Base-by-base conservation (phyloP, 129 eudicot genomes). In the Ambrosia trifida region DNA sequence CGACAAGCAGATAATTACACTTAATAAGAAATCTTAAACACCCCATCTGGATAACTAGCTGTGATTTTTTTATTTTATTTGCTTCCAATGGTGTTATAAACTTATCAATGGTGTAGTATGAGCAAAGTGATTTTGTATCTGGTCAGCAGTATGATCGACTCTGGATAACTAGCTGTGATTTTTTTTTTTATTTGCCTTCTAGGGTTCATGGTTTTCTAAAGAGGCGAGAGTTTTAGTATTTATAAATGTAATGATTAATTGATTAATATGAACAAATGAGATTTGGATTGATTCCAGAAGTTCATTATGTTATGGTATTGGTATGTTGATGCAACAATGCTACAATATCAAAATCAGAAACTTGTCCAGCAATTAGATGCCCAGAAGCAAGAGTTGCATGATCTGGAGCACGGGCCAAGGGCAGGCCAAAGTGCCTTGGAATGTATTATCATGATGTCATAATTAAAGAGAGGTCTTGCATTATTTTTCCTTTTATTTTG, bases 251-350 rank as follows among this genome's bases (percentile, higher is more conserved):
- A n/a, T n/a, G n/a, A n/a, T n/a, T n/a, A n/a, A n/a, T n/a, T n/a
- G n/a, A 11, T 56, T 56, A n/a, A 20, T 9, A 28, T 31, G 63
- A 69, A 52, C 32, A 17, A 54, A 35, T 13, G 11, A 38, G 28
- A 20, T 36, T 19, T 19, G 38, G 75, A 38, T 70, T 18, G 11
- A 59, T 57, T 57, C 45, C 19, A 33, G 40, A 60, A 59, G 63
- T 24, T 62, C 24, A n/a, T 62, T 59, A 11, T 69, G 53, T 4
- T 61, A 30, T 75, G 78, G n/a, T n/a, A n/a, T n/a, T n/a, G n/a
- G 76, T 85, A 94, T 97, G 97, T 90, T 72, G 97, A 90, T 84
- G 97, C 96, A 58, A 84, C 96, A 68, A 91, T 84, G 73, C 88
- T 95, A 43, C 99, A 95, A 84, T 79, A 84, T 78, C 96, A 90